Percentiles rank a stretch among this genome's conserved stretches.
Evolutionary conservation across 169 alveolate species (phyloP).

Genomic region (Neospora caninum): DNA sequence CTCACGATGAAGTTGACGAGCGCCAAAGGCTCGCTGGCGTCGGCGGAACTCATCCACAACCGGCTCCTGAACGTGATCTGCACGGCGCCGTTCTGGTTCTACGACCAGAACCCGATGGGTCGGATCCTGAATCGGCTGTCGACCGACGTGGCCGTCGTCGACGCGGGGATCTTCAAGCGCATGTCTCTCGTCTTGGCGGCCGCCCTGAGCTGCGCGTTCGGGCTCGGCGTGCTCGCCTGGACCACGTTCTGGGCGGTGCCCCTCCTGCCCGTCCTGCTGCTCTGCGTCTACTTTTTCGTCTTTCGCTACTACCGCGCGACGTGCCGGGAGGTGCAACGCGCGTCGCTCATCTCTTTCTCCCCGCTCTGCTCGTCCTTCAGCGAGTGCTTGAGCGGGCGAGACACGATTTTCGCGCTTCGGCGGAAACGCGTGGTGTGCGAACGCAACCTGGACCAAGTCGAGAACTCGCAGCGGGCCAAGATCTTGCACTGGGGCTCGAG

Average conservation of each 20-base stretch:
- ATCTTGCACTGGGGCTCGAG: conserved; percentile 63
- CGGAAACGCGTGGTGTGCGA: not conserved
- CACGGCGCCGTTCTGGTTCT: conserved; percentile 78
- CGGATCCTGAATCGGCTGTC: conserved; percentile 78
- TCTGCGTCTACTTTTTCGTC: conserved; percentile 64
- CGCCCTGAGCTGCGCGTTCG: conserved; percentile 62
- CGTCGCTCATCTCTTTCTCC: conserved; percentile 62
- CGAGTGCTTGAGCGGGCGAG: conserved; percentile 46
- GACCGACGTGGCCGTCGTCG: conserved; percentile 75
- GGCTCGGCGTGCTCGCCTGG: conserved; percentile 59
- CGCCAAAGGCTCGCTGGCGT: conserved; percentile 68
- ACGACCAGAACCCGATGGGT: conserved; percentile 80
- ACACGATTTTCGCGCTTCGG: conserved; percentile 32
- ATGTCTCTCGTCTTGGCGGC: conserved; percentile 70
- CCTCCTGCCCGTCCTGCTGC: conserved; percentile 70
- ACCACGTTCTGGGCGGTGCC: conserved; percentile 67
- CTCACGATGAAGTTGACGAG: conserved; percentile 23
- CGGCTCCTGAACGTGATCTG: conserved; percentile 64
- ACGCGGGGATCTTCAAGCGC: conserved; percentile 68
- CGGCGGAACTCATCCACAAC: conserved; percentile 67
- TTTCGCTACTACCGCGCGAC: conserved; percentile 73
- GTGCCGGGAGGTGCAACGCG: conserved; percentile 74
- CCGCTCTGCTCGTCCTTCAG: conserved; percentile 61
- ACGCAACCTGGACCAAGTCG: conserved; percentile 33
- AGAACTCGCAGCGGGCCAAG: conserved; percentile 50